Evolutionary conservation across 371 early-diverging fungal species (phyloP).

Genomic region (Syncephalastrum monosporum): DNA sequence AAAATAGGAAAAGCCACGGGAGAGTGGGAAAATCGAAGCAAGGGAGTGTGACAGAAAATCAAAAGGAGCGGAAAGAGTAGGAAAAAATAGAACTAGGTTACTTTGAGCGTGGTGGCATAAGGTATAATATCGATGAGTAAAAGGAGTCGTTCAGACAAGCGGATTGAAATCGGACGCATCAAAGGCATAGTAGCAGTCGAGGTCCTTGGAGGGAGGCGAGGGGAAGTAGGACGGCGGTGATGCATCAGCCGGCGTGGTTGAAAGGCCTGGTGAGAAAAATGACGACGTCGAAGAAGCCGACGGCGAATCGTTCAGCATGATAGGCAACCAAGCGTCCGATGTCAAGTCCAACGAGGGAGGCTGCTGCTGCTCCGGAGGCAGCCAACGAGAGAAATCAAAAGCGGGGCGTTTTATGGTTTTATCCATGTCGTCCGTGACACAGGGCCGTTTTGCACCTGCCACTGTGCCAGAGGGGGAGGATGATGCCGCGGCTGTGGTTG

Average conservation of each 20-base stretch:
- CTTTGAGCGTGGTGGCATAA: constrained; percentile 15
- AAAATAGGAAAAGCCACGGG: constrained; percentile 2
- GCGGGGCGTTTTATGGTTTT: background rate
- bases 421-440: too few relatives aligned
- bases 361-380: constrained; percentile 14
- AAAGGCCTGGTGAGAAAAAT: constrained; percentile 5
- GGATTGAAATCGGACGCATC: background rate
- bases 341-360: background rate
- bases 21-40: background rate
- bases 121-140: constrained; percentile 4
- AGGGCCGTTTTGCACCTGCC: too few relatives aligned
- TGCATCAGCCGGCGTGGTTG: constrained; percentile 14
- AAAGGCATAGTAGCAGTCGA: too few relatives aligned
- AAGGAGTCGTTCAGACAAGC: background rate
- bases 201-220: background rate
- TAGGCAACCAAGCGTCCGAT: constrained; percentile 5
- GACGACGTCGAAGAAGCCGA: constrained; percentile 6
- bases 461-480: too few relatives aligned
- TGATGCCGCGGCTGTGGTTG: too few relatives aligned
- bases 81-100: constrained; percentile 14
- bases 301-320: constrained; percentile 3
- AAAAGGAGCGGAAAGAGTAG: background rate
- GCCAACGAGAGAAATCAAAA: constrained; percentile 15
- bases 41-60: constrained; percentile 3
- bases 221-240: constrained; percentile 9